These are phyloP conservation scores for Parietichytrium sp. DNA, from an alignment of 108 stramenopile genomes.

Conservation along the genomic window DNA sequence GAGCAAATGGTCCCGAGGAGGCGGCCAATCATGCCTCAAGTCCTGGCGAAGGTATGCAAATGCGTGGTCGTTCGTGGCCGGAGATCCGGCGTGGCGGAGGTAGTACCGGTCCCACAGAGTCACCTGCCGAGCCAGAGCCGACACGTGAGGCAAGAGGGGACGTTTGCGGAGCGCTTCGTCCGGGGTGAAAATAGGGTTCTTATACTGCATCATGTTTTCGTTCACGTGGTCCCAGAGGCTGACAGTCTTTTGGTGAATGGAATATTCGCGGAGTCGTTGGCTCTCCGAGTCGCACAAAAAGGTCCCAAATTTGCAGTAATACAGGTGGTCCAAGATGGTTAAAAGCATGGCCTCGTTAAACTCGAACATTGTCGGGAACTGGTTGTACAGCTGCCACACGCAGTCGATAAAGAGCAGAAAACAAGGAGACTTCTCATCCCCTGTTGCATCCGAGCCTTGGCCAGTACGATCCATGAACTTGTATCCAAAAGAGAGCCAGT, in stretches of 20 bases:
- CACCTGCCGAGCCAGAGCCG: background rate
- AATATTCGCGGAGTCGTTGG: slow-evolving; percentile 60
- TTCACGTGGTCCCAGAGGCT: slow-evolving; percentile 31
- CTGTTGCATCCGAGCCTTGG: slow-evolving; percentile 31
- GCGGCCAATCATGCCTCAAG: no score
- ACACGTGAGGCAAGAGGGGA: background rate
- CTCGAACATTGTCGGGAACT: slow-evolving; percentile 49
- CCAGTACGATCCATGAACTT: slow-evolving; percentile 57
- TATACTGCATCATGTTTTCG: background rate
- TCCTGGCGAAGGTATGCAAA: background rate
- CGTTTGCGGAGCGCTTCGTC: background rate
- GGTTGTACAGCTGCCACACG: slow-evolving; percentile 49
- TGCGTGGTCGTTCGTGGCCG: background rate
- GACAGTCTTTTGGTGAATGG: background rate
- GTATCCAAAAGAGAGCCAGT: slow-evolving; percentile 68
- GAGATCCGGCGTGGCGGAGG: background rate
- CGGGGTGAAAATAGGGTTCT: background rate
- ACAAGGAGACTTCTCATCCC: slow-evolving; percentile 55
- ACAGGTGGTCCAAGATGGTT: slow-evolving; percentile 74
- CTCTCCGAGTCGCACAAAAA: slow-evolving; percentile 84
- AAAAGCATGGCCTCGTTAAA: slow-evolving; percentile 53
- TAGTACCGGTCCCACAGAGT: slow-evolving; percentile 15
- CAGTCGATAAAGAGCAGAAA: slow-evolving; percentile 59
- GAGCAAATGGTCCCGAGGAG: no score
- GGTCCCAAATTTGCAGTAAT: slow-evolving; percentile 87